phyloP scores from a whole-genome alignment of 495 filamentous ascomycete genomes.

The Talaromyces wortmannii region DNA sequence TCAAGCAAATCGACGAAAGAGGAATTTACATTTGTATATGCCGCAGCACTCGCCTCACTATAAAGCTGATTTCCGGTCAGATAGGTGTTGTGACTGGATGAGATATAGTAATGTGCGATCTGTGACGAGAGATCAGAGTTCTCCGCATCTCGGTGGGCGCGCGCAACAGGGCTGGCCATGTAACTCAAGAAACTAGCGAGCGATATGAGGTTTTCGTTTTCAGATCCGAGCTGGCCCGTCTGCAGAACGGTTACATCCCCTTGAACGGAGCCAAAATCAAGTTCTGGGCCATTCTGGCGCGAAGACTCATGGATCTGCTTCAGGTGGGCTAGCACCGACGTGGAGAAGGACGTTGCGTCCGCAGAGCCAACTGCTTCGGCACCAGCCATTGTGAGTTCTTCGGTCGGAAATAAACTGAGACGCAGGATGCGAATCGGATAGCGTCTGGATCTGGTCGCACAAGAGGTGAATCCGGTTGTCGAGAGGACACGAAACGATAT shows the following conservation, averaged over 20 bases:
- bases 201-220: slow-evolving; percentile 13
- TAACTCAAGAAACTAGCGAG: slow-evolving; percentile 50
- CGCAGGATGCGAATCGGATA: neutral
- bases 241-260: too few relatives aligned
- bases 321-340: slow-evolving; percentile 20
- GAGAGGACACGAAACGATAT: too few relatives aligned
- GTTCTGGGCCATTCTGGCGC: neutral
- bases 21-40: slow-evolving; percentile 69
- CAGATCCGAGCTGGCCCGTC: slow-evolving; percentile 12
- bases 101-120: slow-evolving; percentile 83
- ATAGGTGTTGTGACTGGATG: slow-evolving; percentile 93
- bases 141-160: slow-evolving; percentile 24
- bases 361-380: neutral
- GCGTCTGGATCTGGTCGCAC: too few relatives aligned
- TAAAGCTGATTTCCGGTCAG: slow-evolving; percentile 88
- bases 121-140: slow-evolving; percentile 54
- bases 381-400: neutral
- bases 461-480: too few relatives aligned
- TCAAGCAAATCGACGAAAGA: neutral
- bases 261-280: slow-evolving; percentile 4
- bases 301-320: slow-evolving; percentile 25
- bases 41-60: slow-evolving; percentile 70
- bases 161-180: slow-evolving; percentile 50
- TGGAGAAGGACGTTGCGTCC: slow-evolving; percentile 13
- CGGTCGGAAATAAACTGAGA: neutral